Evolutionary conservation across 768 basidiomycete species (phyloP).

Genomic region (Amanita polypyramis): DNA sequence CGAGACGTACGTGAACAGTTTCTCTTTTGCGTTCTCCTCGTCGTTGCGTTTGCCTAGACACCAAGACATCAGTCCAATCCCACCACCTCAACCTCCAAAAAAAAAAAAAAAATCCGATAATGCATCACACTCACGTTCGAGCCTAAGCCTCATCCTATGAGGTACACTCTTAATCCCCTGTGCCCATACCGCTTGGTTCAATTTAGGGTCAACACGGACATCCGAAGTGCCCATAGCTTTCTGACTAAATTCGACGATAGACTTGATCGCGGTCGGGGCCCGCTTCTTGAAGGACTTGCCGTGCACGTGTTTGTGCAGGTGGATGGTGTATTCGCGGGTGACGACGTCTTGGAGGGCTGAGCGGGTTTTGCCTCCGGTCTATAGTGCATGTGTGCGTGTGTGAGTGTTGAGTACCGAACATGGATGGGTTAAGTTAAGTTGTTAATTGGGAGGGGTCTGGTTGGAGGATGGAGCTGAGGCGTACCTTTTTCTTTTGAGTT

Average conservation of each 20-base stretch:
- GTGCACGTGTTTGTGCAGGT: constrained; percentile 91
- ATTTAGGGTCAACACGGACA: constrained; percentile 88
- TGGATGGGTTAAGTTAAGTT: not conserved
- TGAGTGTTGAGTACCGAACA: too few relatives aligned
- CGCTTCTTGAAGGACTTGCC: constrained; percentile 96
- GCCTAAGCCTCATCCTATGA: constrained; percentile 82
- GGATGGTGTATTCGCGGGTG: constrained; percentile 97
- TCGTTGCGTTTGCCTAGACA: constrained; percentile 90
- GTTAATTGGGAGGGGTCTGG: not conserved
- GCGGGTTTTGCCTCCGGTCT: constrained; percentile 81
- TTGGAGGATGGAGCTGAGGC: not conserved
- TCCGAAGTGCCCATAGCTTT: constrained; percentile 95
- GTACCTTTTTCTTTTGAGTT: constrained; percentile 44
- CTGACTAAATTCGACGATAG: constrained; percentile 82
- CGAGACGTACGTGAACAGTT: constrained; percentile 86
- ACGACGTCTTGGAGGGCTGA: constrained; percentile 98
- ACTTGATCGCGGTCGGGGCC: constrained; percentile 94
- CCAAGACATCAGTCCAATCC: constrained; percentile 1
- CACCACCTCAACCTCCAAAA: not conserved
- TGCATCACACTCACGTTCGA: constrained; percentile 74
- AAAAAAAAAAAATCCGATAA: constrained; percentile 2
- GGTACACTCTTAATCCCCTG: constrained; percentile 92
- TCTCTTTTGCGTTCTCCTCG: constrained; percentile 97
- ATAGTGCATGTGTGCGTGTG: constrained; percentile 6
- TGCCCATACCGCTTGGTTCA: constrained; percentile 95